A percentile compares a stretch with the other conserved stretches of the same genome.
Evolutionary conservation across 179 eudicot species (phyloP).

Genomic region (Silene coronaria): DNA sequence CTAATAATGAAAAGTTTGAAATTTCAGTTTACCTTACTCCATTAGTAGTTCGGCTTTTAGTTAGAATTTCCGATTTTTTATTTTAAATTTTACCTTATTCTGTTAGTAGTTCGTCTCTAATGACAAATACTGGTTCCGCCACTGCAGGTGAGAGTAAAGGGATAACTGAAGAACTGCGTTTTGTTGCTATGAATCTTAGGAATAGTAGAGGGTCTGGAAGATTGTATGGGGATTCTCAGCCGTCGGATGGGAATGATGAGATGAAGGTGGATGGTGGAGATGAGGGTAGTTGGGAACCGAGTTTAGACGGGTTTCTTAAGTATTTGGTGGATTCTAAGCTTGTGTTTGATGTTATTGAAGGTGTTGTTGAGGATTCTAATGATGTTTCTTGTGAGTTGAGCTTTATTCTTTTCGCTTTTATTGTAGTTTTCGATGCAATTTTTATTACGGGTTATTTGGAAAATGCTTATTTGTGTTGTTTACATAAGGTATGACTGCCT

Average conservation of each 20-base stretch:
- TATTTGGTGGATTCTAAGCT: constrained; percentile 70
- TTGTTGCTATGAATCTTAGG: constrained; percentile 79
- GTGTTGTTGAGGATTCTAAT: constrained; percentile 65
- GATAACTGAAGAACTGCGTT: constrained; percentile 84
- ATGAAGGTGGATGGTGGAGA: background rate
- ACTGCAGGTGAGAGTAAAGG: constrained; percentile 52
- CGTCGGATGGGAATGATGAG: constrained; percentile 2
- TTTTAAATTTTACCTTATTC: background rate
- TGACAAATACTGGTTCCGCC: background rate
- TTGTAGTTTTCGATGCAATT: background rate
- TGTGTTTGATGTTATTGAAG: constrained; percentile 64
- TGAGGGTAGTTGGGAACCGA: constrained; percentile 51
- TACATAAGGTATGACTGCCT: too few species aligned
- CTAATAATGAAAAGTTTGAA: background rate
- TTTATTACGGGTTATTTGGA: background rate
- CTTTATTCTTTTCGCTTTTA: background rate
- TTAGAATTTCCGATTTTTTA: background rate
- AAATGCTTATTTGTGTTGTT: too few species aligned
- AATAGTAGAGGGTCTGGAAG: constrained; percentile 16
- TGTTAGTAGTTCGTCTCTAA: background rate
- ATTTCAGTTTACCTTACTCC: background rate
- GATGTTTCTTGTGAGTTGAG: constrained; percentile 74
- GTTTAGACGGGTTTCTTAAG: constrained; percentile 60
- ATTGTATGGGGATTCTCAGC: constrained; percentile 3
- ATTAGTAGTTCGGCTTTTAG: background rate